phyloP scores from a whole-genome alignment of 257 asterid genomes.

The Ligustrum vulgare region DNA sequence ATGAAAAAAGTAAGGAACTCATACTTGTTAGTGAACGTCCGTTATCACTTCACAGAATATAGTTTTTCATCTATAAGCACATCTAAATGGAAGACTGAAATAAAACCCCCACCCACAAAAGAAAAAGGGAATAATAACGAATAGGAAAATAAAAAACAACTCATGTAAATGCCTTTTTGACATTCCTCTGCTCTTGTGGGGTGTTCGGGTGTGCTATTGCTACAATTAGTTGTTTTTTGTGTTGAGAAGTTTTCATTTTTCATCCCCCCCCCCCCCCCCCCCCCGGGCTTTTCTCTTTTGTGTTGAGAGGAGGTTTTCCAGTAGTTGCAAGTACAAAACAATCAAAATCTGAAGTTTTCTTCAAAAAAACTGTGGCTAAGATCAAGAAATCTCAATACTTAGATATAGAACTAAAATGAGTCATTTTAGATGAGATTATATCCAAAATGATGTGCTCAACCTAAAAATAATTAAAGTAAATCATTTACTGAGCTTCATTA shows the following conservation, averaged over 20 bases:
- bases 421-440: neutral
- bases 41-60: neutral
- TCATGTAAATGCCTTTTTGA: neutral
- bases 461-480: neutral
- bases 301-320: neutral
- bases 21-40: constrained; percentile 14
- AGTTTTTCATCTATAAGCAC: neutral
- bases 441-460: neutral
- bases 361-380: neutral
- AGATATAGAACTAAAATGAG: neutral
- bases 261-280: too few relatives aligned
- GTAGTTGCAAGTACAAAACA: neutral
- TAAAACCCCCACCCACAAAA: neutral
- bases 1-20: constrained; percentile 27
- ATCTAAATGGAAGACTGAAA: neutral
- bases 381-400: neutral
- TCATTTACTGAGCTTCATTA: neutral
- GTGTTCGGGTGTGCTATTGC: neutral
- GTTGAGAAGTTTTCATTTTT: too few relatives aligned
- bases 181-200: neutral
- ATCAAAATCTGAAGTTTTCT: neutral
- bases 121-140: neutral
- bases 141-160: neutral
- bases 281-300: too few relatives aligned
- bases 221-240: neutral